These are phyloP conservation scores for Flammula alnicola DNA, from an alignment of 1,284 basidiomycete genomes.

Conservation along the genomic window DNA sequence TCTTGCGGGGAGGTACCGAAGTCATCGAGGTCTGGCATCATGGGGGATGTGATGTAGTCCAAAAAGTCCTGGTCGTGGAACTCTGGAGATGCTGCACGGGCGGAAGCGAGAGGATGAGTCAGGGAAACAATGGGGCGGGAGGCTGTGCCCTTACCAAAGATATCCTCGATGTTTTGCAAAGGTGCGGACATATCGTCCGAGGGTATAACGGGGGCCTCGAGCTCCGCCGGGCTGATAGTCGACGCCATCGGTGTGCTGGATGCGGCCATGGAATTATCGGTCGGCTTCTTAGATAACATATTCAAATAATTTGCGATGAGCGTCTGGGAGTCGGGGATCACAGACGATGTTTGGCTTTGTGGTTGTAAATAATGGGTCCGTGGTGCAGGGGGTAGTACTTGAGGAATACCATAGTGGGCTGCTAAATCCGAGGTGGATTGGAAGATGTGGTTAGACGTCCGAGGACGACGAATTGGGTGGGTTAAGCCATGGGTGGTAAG, in stretches of 20 bases:
- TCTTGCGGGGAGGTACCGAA: slow-evolving; percentile 35
- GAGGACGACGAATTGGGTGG: slow-evolving; percentile 41
- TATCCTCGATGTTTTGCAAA: slow-evolving; percentile 29
- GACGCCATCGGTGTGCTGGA: slow-evolving; percentile 21
- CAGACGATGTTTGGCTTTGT: slow-evolving; percentile 29
- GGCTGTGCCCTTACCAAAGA: slow-evolving; percentile 33
- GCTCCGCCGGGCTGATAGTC: slow-evolving; percentile 27
- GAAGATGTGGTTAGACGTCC: slow-evolving; percentile 46
- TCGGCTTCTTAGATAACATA: slow-evolving; percentile 43
- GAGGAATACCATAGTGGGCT: slow-evolving; percentile 76
- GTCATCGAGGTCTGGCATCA: slow-evolving; percentile 24
- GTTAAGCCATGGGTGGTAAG: slow-evolving; percentile 47
- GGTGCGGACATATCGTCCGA: slow-evolving; percentile 18
- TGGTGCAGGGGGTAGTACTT: slow-evolving; percentile 67
- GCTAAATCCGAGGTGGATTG: slow-evolving; percentile 56
- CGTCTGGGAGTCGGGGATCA: slow-evolving; percentile 33
- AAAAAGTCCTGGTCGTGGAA: slow-evolving; percentile 22
- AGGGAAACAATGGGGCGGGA: slow-evolving; percentile 1
- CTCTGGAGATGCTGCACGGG: slow-evolving; percentile 26
- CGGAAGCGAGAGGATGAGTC: slow-evolving; percentile 20
- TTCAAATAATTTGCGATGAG: slow-evolving; percentile 43
- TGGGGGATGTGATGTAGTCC: slow-evolving; percentile 28
- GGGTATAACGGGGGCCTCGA: slow-evolving; percentile 24
- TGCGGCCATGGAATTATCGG: slow-evolving; percentile 34
- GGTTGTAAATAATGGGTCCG: slow-evolving; percentile 46